Evolutionary conservation across 306 rosid species (phyloP).

Genomic region (Dryas drummondii): DNA sequence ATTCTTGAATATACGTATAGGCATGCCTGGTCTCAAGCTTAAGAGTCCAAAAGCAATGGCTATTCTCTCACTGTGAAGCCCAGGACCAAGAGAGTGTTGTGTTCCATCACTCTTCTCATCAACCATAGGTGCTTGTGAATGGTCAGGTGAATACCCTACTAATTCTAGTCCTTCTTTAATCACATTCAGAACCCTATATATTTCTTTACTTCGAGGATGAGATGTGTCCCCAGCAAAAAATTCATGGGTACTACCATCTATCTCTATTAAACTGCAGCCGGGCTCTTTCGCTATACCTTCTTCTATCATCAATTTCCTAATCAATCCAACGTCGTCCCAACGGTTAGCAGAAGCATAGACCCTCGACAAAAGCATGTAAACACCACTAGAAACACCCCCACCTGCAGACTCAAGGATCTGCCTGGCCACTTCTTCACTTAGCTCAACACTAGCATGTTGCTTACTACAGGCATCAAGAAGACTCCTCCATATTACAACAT

Average conservation of each 20-base stretch:
- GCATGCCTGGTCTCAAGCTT: conserved; percentile 44
- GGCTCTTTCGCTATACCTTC: conserved; percentile 66
- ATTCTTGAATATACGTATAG: conserved; percentile 68
- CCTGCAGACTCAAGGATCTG: conserved; percentile 52
- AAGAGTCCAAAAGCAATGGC: conserved; percentile 77
- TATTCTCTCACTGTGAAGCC: conserved; percentile 70
- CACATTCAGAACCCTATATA: conserved; percentile 43
- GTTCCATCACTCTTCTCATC: conserved; percentile 45
- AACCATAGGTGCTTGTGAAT: conserved; percentile 55
- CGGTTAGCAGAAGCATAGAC: conserved; percentile 66
- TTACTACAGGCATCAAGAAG: conserved; percentile 73
- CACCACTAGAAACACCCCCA: conserved; percentile 54
- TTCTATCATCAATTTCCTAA: conserved; percentile 67
- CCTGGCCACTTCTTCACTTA: conserved; percentile 58
- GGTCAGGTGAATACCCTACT: conserved; percentile 48
- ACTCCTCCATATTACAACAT: conserved; percentile 81
- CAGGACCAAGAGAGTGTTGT: conserved; percentile 33
- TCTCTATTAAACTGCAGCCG: conserved; percentile 70
- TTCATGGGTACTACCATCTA: conserved; percentile 64
- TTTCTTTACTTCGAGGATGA: conserved; percentile 55
- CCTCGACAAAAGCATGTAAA: conserved; percentile 69
- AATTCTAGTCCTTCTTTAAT: conserved; percentile 50
- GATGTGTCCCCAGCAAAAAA: conserved; percentile 80
- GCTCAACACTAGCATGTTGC: conserved; percentile 65
- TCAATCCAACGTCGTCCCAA: conserved; percentile 69